These are phyloP conservation scores for Fagus crenata DNA, from an alignment of 306 rosid species.

Conservation along the genomic window DNA sequence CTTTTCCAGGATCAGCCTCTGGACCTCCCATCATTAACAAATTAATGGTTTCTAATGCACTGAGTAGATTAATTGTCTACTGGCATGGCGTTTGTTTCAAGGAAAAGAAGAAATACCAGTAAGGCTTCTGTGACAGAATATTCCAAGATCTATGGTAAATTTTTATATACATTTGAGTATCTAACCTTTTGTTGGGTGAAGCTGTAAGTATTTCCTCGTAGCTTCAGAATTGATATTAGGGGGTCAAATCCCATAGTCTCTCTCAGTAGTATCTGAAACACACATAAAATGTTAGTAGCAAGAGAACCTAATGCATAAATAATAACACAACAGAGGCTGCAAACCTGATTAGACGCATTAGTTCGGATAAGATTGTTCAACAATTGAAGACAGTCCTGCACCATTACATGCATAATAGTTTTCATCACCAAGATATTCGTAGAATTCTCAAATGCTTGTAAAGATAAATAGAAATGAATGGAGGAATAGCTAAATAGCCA, in stretches of 20 bases:
- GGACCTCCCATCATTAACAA: constrained; percentile 70
- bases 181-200: constrained; percentile 96
- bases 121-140: constrained; percentile 36
- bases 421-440: constrained; percentile 27
- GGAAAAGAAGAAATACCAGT: constrained; percentile 47
- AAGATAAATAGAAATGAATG: background rate
- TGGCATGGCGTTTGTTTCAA: constrained; percentile 61
- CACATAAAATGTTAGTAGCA: constrained; percentile 21
- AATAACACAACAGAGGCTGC: constrained; percentile 28
- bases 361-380: constrained; percentile 77
- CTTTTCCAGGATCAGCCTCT: constrained; percentile 76
- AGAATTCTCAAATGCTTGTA: constrained; percentile 15
- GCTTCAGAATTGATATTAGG: constrained; percentile 69
- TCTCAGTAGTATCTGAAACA: constrained; percentile 72
- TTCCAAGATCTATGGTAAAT: constrained; percentile 6
- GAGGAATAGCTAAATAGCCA: background rate
- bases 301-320: constrained; percentile 21
- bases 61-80: constrained; percentile 94
- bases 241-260: constrained; percentile 90
- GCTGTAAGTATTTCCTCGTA: constrained; percentile 67
- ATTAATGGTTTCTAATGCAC: constrained; percentile 77
- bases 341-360: constrained; percentile 84
- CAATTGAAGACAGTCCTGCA: constrained; percentile 90
- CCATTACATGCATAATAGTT: constrained; percentile 32
- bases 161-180: constrained; percentile 39